phyloP scores from a whole-genome alignment of 495 filamentous ascomycete species.

The Hypoxylon intermedium region DNA sequence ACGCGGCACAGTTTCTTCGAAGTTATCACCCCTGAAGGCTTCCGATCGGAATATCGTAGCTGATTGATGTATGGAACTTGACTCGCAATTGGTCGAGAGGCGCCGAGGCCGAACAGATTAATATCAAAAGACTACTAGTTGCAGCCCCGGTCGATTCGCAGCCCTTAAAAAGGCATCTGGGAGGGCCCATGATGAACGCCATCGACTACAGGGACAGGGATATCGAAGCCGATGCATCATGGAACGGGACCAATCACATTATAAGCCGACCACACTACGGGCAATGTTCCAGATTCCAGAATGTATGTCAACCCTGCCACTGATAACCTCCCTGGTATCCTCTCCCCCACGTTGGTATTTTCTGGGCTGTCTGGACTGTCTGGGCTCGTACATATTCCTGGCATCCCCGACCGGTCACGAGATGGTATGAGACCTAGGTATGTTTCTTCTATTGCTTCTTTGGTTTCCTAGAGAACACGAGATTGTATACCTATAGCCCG shows the following conservation, averaged over 20 bases:
- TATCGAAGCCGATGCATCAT: conserved; percentile 16
- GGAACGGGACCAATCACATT: conserved; percentile 17
- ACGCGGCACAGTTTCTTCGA: neutral
- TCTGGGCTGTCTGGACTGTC: neutral
- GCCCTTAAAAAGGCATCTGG: conserved; percentile 24
- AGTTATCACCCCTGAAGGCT: neutral
- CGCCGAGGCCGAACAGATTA: conserved; percentile 18
- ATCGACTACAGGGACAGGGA: conserved; percentile 25
- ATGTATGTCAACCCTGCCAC: conserved; percentile 7
- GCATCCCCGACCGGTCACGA: conserved; percentile 17
- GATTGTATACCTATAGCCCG: neutral
- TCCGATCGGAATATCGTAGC: neutral
- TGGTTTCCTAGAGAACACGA: neutral
- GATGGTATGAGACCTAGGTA: neutral
- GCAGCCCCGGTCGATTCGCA: conserved; percentile 5
- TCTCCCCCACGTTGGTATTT: conserved; percentile 21
- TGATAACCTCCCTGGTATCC: conserved; percentile 19
- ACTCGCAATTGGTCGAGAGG: neutral
- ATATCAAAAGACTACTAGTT: conserved; percentile 13
- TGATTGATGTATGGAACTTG: neutral
- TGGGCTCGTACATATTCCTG: conserved; percentile 11
- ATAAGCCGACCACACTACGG: conserved; percentile 14
- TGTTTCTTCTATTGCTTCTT: neutral
- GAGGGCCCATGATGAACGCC: conserved; percentile 2
- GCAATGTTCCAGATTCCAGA: conserved; percentile 18